A percentile compares a stretch with the other conserved stretches of the same genome.
Evolutionary conservation across 78 protist species (phyloP).

Genomic region (Pelomyxa schiedti): DNA sequence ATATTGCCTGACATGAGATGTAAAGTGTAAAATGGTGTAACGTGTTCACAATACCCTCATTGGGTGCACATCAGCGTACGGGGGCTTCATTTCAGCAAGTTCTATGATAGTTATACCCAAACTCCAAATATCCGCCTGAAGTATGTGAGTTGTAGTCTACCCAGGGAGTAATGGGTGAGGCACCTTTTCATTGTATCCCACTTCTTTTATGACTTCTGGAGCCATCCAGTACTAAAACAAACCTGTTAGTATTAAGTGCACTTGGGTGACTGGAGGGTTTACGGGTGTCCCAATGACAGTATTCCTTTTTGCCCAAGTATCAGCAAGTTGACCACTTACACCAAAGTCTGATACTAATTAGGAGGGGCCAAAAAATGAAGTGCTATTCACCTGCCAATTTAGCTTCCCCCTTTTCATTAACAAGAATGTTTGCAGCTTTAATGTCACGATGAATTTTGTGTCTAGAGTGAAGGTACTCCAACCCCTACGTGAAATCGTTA

Average conservation of each 20-base stretch:
- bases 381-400: slow-evolving; percentile 7
- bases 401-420: background rate
- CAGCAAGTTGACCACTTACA: background rate
- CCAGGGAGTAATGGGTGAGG: too few relatives aligned
- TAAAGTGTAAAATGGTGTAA: too few relatives aligned
- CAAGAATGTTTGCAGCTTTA: background rate
- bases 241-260: slow-evolving; percentile 37
- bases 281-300: slow-evolving; percentile 53
- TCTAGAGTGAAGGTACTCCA: background rate
- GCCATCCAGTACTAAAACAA: slow-evolving; percentile 90
- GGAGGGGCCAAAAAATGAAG: background rate
- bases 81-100: slow-evolving; percentile 29
- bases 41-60: too few relatives aligned
- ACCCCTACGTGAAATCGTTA: too few relatives aligned
- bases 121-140: slow-evolving; percentile 41
- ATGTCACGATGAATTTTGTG: slow-evolving; percentile 76
- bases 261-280: too few relatives aligned
- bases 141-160: too few relatives aligned
- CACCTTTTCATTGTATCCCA: background rate
- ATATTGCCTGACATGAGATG: too few relatives aligned
- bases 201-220: slow-evolving; percentile 60
- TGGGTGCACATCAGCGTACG: slow-evolving; percentile 26
- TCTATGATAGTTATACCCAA: slow-evolving; percentile 53
- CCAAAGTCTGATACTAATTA: slow-evolving; percentile 1
- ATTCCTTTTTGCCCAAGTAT: slow-evolving; percentile 5